Evolutionary conservation across 345 rosid genomes (phyloP).

Genomic region (Leavenworthia alabamica): DNA sequence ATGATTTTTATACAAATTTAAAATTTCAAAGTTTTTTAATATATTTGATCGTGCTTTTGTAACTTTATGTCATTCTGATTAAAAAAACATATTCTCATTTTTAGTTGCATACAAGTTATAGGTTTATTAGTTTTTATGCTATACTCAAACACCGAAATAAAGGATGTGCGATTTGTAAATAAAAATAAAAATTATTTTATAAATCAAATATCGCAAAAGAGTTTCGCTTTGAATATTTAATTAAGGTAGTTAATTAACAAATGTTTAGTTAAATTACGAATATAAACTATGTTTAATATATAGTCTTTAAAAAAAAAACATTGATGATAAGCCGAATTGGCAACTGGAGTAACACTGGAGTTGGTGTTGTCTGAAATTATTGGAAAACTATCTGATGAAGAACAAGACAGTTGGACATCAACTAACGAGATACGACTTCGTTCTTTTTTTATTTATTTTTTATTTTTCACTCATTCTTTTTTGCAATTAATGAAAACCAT

Average conservation of each 20-base stretch:
- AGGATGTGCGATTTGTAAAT: background rate
- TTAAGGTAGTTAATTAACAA: background rate
- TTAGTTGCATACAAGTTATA: too few relatives aligned
- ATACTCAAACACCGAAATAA: background rate
- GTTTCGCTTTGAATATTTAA: background rate
- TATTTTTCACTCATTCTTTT: background rate
- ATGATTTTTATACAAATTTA: background rate
- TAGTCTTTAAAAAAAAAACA: background rate
- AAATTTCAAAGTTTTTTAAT: too few relatives aligned
- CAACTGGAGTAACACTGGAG: conserved; percentile 14
- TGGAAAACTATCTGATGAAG: conserved; percentile 7
- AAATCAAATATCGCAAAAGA: background rate
- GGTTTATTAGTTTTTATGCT: too few relatives aligned
- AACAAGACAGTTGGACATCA: conserved; percentile 8
- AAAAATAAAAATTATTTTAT: background rate
- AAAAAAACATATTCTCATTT: background rate
- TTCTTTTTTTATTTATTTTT: background rate
- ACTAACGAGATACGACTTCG: conserved; percentile 1
- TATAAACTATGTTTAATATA: background rate
- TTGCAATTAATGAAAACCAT: background rate
- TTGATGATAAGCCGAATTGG: conserved; percentile 3
- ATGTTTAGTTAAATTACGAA: background rate
- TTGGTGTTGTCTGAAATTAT: conserved; percentile 10
- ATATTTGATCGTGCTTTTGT: too few relatives aligned
- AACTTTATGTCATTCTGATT: background rate